phyloP scores from a whole-genome alignment of 345 rosid genomes.

The Excoecaria agallocha region DNA sequence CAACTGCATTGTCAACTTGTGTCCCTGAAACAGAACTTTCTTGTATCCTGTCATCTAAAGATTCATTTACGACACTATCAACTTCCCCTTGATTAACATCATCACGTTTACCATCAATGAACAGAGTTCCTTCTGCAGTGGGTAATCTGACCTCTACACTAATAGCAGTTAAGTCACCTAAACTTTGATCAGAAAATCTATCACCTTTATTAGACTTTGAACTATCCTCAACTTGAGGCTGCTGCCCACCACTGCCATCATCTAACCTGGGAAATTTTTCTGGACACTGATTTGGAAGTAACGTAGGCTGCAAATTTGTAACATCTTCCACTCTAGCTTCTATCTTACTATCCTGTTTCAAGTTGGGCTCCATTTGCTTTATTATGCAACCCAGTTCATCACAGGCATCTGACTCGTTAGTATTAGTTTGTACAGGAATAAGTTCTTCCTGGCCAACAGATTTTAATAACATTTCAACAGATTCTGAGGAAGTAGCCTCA shows the following conservation, averaged over 20 bases:
- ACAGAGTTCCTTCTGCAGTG: conserved; percentile 18
- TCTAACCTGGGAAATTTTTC: conserved; percentile 34
- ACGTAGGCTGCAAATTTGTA: conserved; percentile 29
- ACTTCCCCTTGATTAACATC: conserved; percentile 27
- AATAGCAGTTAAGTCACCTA: conserved; percentile 28
- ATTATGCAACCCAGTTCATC: conserved; percentile 69
- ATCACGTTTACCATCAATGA: conserved; percentile 15
- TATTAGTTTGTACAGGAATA: conserved; percentile 41
- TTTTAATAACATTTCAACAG: conserved; percentile 92
- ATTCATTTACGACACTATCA: conserved; percentile 26
- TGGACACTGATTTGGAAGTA: conserved; percentile 34
- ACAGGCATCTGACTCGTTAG: conserved; percentile 56
- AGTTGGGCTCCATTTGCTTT: conserved; percentile 67
- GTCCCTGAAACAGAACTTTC: conserved; percentile 38
- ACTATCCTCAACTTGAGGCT: conserved; percentile 38
- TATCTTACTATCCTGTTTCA: conserved; percentile 37
- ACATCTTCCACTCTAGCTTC: conserved; percentile 37
- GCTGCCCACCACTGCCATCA: conserved; percentile 39
- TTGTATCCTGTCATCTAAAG: conserved; percentile 33
- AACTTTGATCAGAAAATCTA: conserved; percentile 34
- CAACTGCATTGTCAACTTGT: conserved; percentile 31
- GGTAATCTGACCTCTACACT: conserved; percentile 29
- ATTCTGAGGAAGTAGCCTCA: conserved; percentile 83
- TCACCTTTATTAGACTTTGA: conserved; percentile 34
- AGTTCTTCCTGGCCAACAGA: conserved; percentile 91